Base-by-base conservation (phyloP, 2,329 filamentous ascomycete species). In the Didymella pomorum region DNA sequence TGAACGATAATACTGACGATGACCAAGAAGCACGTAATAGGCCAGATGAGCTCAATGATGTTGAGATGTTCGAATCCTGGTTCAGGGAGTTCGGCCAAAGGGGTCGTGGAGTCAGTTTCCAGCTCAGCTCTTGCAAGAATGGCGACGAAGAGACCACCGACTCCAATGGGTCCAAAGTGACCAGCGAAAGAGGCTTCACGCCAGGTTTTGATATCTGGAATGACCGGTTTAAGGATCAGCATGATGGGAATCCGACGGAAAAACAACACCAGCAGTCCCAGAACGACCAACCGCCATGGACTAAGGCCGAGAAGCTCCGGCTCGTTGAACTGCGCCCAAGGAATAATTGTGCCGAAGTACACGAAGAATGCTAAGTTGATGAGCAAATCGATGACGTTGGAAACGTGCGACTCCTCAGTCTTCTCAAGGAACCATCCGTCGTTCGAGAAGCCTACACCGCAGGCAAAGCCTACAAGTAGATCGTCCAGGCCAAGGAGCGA, bases 341-440 rank as follows among this genome's bases (percentile, higher is more conserved):
- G 95, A 61, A 99, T 95, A 76, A 99, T 97, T 52, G 95, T 92
- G 52, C 95, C 95, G 64, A 99, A 90, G 76, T 95, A 99, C 68
- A 99, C 95, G 77, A 99, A 99, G 78, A 98, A 99, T 2, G 94
- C 86, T 87, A 99, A 86, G 78, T 99, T 99, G 81, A 99, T 88
- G 61, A 99, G 82, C 76, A 99, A 79, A 82, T 99, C 95, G 72
- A 99, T 99, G 75, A 99, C 95, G 86, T 99, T 98, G 76, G 94
- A 98, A 10, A 99, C 95, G 76, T 98, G 95, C 0, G 95, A 94
- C 78, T 99, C 95, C 75, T 99, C 95, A 0, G 95, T 99, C 83
- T 97, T 97, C 73, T 97, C 91, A 16, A 91, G 91, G 71, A 99
- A 99, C 95, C 95, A 99, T 65, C 95, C 95, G 73, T 99, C 95